These are phyloP conservation scores for Cladosporium phlei DNA, from an alignment of 2,329 filamentous ascomycete genomes.

Conservation along the genomic window DNA sequence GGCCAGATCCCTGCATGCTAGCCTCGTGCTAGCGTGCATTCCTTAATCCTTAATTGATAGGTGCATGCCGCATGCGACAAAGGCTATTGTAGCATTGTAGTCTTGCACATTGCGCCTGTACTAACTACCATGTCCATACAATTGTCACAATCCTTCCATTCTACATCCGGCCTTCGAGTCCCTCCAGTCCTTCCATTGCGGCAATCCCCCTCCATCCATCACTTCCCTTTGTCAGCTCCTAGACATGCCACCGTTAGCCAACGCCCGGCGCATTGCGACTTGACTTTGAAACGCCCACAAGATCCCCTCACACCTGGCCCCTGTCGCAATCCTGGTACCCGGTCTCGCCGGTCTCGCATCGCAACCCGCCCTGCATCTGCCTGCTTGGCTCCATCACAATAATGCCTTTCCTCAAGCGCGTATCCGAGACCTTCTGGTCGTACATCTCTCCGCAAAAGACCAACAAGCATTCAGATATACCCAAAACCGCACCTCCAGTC, in stretches of 20 bases:
- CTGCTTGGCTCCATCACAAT: too few species aligned
- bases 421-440: constrained; percentile 38
- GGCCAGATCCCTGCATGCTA: constrained; percentile 1
- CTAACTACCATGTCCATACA: too few species aligned
- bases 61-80: neutral
- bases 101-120: too few species aligned
- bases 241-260: neutral
- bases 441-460: constrained; percentile 41
- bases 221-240: neutral
- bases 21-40: constrained; percentile 4
- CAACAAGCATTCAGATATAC: constrained; percentile 22
- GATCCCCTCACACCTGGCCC: constrained; percentile 1
- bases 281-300: neutral
- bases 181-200: neutral
- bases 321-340: constrained; percentile 2
- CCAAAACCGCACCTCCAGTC: constrained; percentile 14
- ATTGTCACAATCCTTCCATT: too few species aligned
- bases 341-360: constrained; percentile 7
- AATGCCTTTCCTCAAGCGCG: constrained; percentile 20
- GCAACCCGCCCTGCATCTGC: neutral
- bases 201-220: neutral
- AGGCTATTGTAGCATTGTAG: neutral
- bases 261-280: neutral
- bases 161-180: neutral
- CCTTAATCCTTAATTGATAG: too few species aligned